Evolutionary conservation across 306 rosid species (phyloP), one percentile per base, ranked within the genome.

Genomic region (Trifolium pratense): DNA sequence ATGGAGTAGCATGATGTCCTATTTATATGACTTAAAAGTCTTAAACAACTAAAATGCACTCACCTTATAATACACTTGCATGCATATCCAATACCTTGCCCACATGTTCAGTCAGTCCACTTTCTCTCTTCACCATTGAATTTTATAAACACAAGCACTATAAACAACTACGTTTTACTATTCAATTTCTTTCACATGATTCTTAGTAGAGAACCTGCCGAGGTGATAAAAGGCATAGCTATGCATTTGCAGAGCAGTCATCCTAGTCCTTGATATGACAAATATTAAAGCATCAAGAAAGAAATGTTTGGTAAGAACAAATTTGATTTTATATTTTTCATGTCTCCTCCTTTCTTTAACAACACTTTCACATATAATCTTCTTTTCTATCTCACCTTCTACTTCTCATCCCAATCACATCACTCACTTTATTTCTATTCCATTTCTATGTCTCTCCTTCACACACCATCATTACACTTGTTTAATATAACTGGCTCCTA

Each of bases 21-120:
- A 16, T 14, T 9, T 26, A 51, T 61, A 23, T 21, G 34, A 39
- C 43, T 26, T 12, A 26, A 58, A 58, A 14, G 11, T 17, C 15
- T 9, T 23, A 23, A 4, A 65, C 73, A 71, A 56, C 73, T 71
- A 68, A 52, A 62, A 70, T 75, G 48, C 73, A 60, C 62, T 56
- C 52, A 14, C 56, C 56, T 59, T 68, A n/a, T 68, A 29, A 10
- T n/a, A 49, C 59, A 68, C 48, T 46, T 29, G 46, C 57, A 45
- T 26, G 49, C 31, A 57, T 23, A 58, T 79, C 49, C 69, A 53
- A 59, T 62, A 68, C 17, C 32, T 40, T 61, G 21, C 31, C 3
- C 16, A 46, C 48, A 8, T 15, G 56, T 18, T 67, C 63, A 21
- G 48, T 56, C 34, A 80, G 31, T 53, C 48, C 71, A 26, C 34